phyloP scores from a whole-genome alignment of 176 grass and related monocot species.

The Paspalum vaginatum region DNA sequence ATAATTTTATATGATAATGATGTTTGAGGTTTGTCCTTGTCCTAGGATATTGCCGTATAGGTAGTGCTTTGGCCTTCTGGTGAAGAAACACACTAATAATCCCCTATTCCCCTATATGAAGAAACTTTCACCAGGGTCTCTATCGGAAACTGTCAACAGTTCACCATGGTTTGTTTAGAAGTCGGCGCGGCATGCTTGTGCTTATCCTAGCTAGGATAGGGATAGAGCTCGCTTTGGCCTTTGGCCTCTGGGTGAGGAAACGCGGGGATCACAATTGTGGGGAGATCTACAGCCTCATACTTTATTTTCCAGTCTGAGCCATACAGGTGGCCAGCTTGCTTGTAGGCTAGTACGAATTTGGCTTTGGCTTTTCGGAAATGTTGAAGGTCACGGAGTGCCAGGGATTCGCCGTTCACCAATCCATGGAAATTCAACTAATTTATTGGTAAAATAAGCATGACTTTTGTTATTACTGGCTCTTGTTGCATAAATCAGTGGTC shows the following conservation, averaged over 20 bases:
- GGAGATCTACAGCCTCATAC: neutral
- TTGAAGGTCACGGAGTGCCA: slow-evolving; percentile 37
- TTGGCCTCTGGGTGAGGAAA: slow-evolving; percentile 8
- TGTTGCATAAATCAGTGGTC: slow-evolving; percentile 7
- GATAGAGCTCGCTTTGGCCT: neutral
- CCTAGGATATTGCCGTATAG: neutral
- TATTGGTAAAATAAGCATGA: neutral
- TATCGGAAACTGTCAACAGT: neutral
- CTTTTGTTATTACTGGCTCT: neutral
- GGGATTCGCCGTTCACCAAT: slow-evolving; percentile 38
- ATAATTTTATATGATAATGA: neutral
- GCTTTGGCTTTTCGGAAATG: slow-evolving; percentile 42
- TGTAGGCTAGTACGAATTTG: slow-evolving; percentile 4
- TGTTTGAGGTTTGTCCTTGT: neutral
- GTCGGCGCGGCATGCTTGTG: neutral
- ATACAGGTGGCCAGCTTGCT: slow-evolving; percentile 3
- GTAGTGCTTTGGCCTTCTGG: neutral
- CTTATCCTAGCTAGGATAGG: neutral
- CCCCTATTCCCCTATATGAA: too few species aligned
- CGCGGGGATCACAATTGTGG: neutral
- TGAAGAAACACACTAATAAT: neutral
- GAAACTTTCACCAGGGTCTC: too few species aligned
- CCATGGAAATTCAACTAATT: neutral
- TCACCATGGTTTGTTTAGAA: neutral
- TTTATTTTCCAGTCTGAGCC: neutral